These are phyloP conservation scores for Oryza punctata DNA, from an alignment of 176 grass and related monocot genomes.

Conservation along the genomic window DNA sequence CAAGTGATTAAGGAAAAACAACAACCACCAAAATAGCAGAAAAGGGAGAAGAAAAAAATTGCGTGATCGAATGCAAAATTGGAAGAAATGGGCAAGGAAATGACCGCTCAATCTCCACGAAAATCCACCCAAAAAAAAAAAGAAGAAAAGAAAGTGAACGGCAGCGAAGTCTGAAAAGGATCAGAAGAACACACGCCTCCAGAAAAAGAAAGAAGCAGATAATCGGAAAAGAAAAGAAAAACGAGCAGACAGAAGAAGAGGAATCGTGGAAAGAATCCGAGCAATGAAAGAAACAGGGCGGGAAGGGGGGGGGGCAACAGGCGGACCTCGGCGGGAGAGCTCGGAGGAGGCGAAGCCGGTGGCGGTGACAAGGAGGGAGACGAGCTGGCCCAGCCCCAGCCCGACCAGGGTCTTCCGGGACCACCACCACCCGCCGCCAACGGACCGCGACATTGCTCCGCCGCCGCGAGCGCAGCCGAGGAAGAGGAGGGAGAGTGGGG, in stretches of 20 bases:
- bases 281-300: not conserved
- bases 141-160: not conserved
- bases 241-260: not conserved
- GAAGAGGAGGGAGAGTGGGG: not conserved
- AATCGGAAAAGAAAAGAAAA: not conserved
- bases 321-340: constrained; percentile 61
- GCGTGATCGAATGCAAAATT: no score
- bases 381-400: constrained; percentile 58
- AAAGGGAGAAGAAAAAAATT: not conserved
- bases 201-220: not conserved
- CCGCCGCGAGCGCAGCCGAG: not conserved
- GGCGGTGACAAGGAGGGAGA: constrained; percentile 68
- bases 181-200: not conserved
- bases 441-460: not conserved
- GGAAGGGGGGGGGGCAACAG: not conserved
- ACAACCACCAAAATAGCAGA: not conserved
- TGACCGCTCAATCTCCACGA: not conserved
- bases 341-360: constrained; percentile 70
- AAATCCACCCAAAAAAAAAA: not conserved
- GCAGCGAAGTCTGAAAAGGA: not conserved
- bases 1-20: not conserved
- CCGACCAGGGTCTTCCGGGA: constrained; percentile 33
- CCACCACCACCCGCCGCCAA: constrained; percentile 16
- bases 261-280: not conserved
- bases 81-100: not conserved